Conservation (phyloP, 139 green algal species). For the Coelastrella sp. region DNA sequence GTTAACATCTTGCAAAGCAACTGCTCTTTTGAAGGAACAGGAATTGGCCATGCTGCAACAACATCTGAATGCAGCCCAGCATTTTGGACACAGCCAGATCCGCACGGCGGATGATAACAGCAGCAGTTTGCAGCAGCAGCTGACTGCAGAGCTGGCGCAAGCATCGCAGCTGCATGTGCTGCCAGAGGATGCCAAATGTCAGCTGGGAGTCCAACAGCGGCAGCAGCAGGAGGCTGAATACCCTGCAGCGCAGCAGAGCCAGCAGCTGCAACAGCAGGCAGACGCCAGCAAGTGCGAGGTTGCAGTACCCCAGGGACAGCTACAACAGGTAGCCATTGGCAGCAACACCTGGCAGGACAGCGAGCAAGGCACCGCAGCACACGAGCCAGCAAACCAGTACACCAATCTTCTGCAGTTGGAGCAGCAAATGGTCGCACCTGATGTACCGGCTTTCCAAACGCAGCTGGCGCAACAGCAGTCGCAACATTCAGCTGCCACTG, state of each 20-base stretch:
- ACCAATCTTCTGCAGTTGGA: background rate
- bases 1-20: background rate
- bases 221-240: constrained; percentile 20
- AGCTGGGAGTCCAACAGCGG: background rate
- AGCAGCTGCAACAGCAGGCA: constrained; percentile 19
- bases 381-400: no score
- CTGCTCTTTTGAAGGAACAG: background rate
- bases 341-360: no score
- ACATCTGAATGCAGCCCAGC: background rate
- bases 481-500: background rate
- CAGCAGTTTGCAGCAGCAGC: constrained; percentile 17
- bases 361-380: no score
- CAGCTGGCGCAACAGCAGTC: constrained; percentile 8
- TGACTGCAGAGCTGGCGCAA: background rate
- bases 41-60: background rate
- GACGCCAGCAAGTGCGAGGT: background rate
- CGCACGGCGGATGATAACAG: background rate
- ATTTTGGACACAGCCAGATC: background rate
- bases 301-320: background rate
- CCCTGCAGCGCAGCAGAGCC: background rate
- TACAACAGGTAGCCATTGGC: background rate
- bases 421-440: background rate
- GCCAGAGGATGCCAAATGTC: background rate
- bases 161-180: background rate
- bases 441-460: background rate